Conservation (phyloP, 306 rosid species). For the Rubus idaeus region DNA sequence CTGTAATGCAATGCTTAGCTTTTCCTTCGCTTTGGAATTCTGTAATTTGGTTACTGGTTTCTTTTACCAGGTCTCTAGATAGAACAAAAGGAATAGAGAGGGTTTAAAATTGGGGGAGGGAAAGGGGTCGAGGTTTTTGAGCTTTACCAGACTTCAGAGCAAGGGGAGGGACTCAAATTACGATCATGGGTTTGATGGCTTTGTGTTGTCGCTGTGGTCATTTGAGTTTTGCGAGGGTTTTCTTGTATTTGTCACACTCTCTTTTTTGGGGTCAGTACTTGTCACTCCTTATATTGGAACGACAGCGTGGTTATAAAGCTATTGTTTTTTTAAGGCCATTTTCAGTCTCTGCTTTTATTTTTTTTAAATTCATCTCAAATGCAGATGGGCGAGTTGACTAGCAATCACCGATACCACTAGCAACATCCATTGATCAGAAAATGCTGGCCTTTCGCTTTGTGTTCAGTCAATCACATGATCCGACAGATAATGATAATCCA, state of each 20-base stretch:
- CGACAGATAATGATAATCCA: too few species aligned
- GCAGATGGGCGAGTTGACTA: background rate
- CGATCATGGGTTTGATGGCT: background rate
- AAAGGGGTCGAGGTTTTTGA: slow-evolving; percentile 17
- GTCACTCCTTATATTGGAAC: background rate
- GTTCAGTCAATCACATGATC: background rate
- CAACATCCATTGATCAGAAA: background rate
- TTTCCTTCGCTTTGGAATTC: background rate
- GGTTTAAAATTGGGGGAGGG: slow-evolving; percentile 69
- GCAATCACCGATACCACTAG: background rate
- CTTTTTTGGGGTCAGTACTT: too few species aligned
- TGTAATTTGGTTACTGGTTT: background rate
- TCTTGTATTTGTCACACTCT: slow-evolving; percentile 16
- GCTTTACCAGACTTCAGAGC: slow-evolving; percentile 13
- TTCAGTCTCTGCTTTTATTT: background rate
- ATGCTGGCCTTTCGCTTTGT: background rate
- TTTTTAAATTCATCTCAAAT: background rate
- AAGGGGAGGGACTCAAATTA: background rate
- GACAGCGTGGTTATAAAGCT: slow-evolving; percentile 44
- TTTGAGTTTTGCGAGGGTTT: background rate
- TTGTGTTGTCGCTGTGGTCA: background rate
- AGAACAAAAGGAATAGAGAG: background rate
- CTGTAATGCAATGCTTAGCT: background rate
- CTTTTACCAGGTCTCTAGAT: too few species aligned
- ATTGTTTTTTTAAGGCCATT: background rate